Evolutionary conservation across 495 filamentous ascomycete genomes (phyloP), one percentile per base, ranked within the genome.

Genomic region (Penicillium soppii): DNA sequence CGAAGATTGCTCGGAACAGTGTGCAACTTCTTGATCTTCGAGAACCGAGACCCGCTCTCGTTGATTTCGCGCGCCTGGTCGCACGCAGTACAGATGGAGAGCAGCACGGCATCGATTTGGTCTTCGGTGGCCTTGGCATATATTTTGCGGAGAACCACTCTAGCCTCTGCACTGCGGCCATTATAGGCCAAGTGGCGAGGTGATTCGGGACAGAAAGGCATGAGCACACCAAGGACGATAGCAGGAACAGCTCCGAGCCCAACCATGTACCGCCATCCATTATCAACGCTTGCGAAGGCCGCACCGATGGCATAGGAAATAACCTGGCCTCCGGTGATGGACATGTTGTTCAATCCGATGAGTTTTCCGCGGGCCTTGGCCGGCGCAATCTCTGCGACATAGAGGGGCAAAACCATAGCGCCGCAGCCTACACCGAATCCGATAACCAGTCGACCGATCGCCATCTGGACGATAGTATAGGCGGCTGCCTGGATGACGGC

Each of bases 261-360:
- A 21, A 38, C 36, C 36, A 38, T 38, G 19, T 38, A 38, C 2
- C 36, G 36, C 36, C 17, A 38, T 15, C 36, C 36, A 38, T 69
- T 50, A 13, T 40, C 13, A 9, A 74, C 72, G 38, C 71, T 58
- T 2, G 76, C 69, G 54, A 80, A 76, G 1, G 61, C 77, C 3
- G 78, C 78, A 3, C 78, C 78, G 39, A 82, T 66, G 1, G 66
- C 75, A 47, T 80, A 82, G 8, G 66, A 66, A 32, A 82, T 55
- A 5, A 82, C 61, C 48, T 81, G 77, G 7, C 79, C 79, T 27
- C 70, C 71, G 7, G 74, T 80, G 47, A 82, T 75, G 37, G 64
- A 71, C 64, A 82, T 71, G 26, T 81, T 80, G 56, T 82, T 74
- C 13, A 82, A 60, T 6, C 71, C 71, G 41, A 82, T 78, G 65